Conservation (phyloP, 768 basidiomycete genomes). For the Cantharellus anzutake region DNA sequence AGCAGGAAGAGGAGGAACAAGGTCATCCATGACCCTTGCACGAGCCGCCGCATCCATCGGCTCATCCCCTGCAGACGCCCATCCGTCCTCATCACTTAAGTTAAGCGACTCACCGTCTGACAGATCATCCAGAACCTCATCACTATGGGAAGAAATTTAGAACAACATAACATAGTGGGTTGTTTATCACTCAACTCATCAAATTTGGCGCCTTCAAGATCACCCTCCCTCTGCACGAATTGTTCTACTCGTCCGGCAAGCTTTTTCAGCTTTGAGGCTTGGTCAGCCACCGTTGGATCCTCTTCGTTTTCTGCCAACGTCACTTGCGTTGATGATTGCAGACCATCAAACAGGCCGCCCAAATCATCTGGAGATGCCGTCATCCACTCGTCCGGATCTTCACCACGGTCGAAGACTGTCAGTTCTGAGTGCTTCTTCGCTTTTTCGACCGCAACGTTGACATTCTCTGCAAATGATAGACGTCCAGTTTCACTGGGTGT, state of each 20-base stretch:
- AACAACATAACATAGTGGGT: background rate
- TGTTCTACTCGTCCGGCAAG: constrained; percentile 71
- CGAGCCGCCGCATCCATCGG: constrained; percentile 18
- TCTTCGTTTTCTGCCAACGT: constrained; percentile 12
- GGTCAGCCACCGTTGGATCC: constrained; percentile 40
- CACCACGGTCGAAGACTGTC: constrained; percentile 16
- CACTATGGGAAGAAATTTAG: background rate
- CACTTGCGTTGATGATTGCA: too few relatives aligned
- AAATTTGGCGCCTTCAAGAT: constrained; percentile 74
- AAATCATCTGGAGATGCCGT: constrained; percentile 30
- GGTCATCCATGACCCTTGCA: constrained; percentile 41
- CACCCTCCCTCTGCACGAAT: constrained; percentile 85
- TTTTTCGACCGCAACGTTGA: constrained; percentile 40
- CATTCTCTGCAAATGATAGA: constrained; percentile 55
- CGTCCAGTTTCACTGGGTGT: constrained; percentile 34
- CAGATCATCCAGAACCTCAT: constrained; percentile 24
- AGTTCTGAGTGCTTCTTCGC: constrained; percentile 15
- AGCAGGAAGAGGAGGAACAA: constrained; percentile 62
- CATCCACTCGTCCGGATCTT: constrained; percentile 72
- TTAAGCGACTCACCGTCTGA: constrained; percentile 36
- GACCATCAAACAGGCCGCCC: too few relatives aligned
- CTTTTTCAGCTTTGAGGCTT: constrained; percentile 49
- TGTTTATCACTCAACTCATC: constrained; percentile 47
- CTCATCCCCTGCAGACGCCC: constrained; percentile 22
- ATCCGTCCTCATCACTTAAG: constrained; percentile 25